Evolutionary conservation across 371 early-diverging fungal species (phyloP), one percentile per base, ranked within the genome.

Genomic region (Mucor ambiguus): DNA sequence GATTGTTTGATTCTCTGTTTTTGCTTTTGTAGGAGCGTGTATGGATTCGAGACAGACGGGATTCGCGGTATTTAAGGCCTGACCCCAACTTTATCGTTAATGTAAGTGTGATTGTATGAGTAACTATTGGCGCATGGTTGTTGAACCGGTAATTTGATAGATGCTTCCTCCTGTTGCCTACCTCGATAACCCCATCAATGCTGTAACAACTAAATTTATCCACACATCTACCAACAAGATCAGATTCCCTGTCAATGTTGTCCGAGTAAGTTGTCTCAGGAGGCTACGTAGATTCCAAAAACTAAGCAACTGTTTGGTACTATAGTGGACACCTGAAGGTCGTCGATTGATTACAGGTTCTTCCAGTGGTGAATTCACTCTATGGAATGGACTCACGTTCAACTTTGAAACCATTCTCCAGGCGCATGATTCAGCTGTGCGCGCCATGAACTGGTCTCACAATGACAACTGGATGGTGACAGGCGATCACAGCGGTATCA

Each of bases 361-460:
- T 1, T 92, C 96, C 0, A 94, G 93, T 71, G 99, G 99, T 8
- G 99, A 99, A 82, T 98, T 99, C 68, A 99, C 99, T 0, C 80
- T 99, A 44, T 99, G 99, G 99, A 99, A 98, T 76, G 99, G 99
- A 7, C 85, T 98, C 38, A 95, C 96, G 0, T 99, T 99, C 74
- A 99, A 99, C 74, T 99, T 99, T 81, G 99, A 99, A 73, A 99
- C 99, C 2, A 99, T 99, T 74, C 78, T 99, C 66, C 98, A 99
- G 86, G 99, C 99, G 0, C 98, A 98, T 76, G 98, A 97, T 67
- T 88, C 91, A 22, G 93, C 99, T 5, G 93, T 99, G 2, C 90
- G 99, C 49, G 87, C 93, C 8, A 97, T 99, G 98, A 88, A 90
- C 67, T 99, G 99, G 99, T 94, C 96, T 18, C 98, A 96, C 65